These are phyloP conservation scores for Claviceps sp. DNA, from an alignment of 2,329 filamentous ascomycete species.

Conservation along the genomic window DNA sequence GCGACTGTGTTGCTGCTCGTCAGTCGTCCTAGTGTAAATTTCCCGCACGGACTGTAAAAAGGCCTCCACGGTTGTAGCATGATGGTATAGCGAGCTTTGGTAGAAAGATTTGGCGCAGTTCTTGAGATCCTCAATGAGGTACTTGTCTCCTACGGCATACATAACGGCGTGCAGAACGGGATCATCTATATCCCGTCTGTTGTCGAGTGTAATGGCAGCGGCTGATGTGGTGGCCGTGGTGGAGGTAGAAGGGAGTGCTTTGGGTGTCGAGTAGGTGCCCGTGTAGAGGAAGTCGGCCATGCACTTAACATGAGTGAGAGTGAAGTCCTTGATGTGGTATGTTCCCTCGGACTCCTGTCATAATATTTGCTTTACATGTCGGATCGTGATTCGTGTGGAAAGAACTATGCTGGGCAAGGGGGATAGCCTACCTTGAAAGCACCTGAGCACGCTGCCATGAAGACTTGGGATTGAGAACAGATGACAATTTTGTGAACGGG, in stretches of 20 bases:
- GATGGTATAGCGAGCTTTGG: background rate
- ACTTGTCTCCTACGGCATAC: background rate
- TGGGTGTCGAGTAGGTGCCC: background rate
- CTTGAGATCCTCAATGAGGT: background rate
- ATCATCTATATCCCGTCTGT: background rate
- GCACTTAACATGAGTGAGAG: background rate
- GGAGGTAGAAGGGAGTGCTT: background rate
- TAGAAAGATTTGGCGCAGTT: background rate
- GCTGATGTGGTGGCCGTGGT: background rate
- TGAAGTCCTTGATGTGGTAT: background rate
- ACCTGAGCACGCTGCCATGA: background rate
- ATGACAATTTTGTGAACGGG: background rate
- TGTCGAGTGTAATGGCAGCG: background rate
- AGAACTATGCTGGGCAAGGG: background rate
- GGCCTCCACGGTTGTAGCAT: background rate
- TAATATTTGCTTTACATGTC: background rate
- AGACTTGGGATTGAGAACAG: conserved; percentile 1
- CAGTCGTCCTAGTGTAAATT: background rate
- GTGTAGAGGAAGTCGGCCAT: conserved; percentile 1
- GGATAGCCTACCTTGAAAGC: background rate
- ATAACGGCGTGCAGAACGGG: conserved; percentile 1
- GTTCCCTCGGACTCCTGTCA: background rate
- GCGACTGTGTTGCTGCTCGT: background rate
- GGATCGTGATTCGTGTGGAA: background rate
- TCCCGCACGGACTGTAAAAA: background rate